A percentile compares a stretch with the other conserved stretches of the same genome.
phyloP scores from a whole-genome alignment of 1,284 basidiomycete genomes.

The Pterulicium gracile region DNA sequence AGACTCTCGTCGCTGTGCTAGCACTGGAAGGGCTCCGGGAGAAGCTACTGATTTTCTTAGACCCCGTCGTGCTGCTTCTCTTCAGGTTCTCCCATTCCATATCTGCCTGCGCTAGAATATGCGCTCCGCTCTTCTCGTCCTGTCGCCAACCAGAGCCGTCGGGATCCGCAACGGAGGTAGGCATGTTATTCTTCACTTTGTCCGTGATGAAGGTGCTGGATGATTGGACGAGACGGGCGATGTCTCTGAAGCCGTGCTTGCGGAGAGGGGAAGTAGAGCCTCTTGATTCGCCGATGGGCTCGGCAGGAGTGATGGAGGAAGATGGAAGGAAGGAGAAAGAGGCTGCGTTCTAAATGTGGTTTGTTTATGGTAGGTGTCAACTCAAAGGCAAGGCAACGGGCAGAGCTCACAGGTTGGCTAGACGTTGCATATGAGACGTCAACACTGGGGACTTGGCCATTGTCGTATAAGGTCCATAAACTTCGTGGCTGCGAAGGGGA shows the following conservation, averaged over 20 bases:
- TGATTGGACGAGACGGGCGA: background rate
- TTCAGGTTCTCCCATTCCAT: background rate
- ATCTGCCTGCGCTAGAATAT: background rate
- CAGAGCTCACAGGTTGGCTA: background rate
- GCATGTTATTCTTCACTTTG: background rate
- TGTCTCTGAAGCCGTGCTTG: background rate
- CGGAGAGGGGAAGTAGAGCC: background rate
- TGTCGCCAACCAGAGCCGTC: background rate
- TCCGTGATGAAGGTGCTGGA: background rate
- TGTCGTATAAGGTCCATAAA: background rate
- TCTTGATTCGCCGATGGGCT: background rate
- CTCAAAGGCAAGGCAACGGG: background rate
- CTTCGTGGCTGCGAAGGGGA: constrained; percentile 1
- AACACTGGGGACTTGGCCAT: background rate
- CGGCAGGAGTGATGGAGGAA: background rate
- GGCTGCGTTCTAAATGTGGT: background rate
- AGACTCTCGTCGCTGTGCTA: too few species aligned
- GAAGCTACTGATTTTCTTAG: too few species aligned
- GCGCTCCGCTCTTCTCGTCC: background rate
- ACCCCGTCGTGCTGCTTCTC: background rate
- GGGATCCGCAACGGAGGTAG: background rate
- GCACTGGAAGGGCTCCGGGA: too few species aligned
- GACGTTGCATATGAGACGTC: background rate
- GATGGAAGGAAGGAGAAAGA: background rate
- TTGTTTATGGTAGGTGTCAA: background rate